These are phyloP conservation scores for Margaritispora aquatica DNA, from an alignment of 495 filamentous ascomycete species.

Conservation along the genomic window DNA sequence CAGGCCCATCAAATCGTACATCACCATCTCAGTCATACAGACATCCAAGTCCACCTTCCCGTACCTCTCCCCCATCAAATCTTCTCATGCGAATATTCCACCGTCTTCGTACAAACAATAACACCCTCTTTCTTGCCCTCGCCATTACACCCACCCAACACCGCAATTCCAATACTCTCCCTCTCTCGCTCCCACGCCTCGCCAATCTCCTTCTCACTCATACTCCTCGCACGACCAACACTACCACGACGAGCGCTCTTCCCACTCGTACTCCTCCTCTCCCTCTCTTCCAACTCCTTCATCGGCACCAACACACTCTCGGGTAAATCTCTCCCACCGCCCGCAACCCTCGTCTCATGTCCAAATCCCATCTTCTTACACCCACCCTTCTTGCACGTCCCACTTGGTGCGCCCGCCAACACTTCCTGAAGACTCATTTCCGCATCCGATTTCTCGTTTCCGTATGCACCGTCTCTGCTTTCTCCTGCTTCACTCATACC, in stretches of 20 bases:
- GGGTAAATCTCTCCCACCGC: not conserved
- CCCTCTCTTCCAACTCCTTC: not conserved
- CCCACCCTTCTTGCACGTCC: not conserved
- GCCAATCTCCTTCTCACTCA: not conserved
- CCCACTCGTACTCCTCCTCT: not conserved
- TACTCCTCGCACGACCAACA: too few relatives aligned
- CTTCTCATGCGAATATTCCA: not conserved
- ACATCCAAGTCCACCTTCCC: not conserved
- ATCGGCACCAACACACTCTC: not conserved
- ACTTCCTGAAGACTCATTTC: not conserved
- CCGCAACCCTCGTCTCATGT: not conserved
- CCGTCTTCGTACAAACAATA: not conserved
- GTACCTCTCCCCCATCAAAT: not conserved
- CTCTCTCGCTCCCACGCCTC: not conserved
- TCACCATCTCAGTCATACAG: not conserved
- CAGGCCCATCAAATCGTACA: too few relatives aligned
- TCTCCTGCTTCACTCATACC: not conserved
- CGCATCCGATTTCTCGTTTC: not conserved
- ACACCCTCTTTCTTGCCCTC: not conserved
- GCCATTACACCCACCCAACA: not conserved
- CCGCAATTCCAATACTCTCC: not conserved
- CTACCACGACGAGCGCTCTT: too few relatives aligned
- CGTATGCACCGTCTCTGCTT: not conserved
- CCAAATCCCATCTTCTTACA: not conserved
- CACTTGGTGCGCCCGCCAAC: not conserved